Evolutionary conservation across 805 yeast genomes (phyloP), one percentile per base, ranked within the genome.

Genomic region (Ogataea allantospora): DNA sequence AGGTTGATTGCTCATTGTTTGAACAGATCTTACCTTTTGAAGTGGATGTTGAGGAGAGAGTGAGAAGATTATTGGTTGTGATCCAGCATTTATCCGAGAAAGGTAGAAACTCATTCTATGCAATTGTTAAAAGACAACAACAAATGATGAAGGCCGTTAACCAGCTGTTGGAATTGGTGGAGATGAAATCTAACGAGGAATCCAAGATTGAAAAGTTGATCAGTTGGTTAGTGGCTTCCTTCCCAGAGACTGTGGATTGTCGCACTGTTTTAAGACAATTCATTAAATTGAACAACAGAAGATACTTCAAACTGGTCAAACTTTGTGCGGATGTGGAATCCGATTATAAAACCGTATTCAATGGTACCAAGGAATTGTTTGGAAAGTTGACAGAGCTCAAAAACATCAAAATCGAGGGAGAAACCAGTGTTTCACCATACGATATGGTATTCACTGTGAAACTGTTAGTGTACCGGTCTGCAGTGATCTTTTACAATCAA

Each of bases 101-200:
- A 45, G 73, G 89, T 0, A 68, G 69, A 44, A 67, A 74, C 16
- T 76, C 95, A 0, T 82, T 88, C 48, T 60, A 68, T 42, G 91
- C 95, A 0, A 74, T 86, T 24, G 71, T 76, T 34, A 75, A 70
- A 50, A 70, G 95, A 33, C 96, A 88, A 54, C 69, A 71, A 33
- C 81, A 80, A 46, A 57, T 76, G 18, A 63, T 83, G 2, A 56
- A 63, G 2, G 86, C 76, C 1, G 37, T 86, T 6, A 43, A 48
- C 2, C 74, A 74, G 40, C 70, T 73, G 37, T 40, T 83, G 9
- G 68, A 68, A 11, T 61, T 75, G 30, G 66, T 77, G 17, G 83
- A 78, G 38, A 16, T 14, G 21, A 22, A 25, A 16, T 19, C 26
- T n/a, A 17, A 34, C 19, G 41, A 38, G 10, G 36, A 27, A 10